A percentile compares a stretch with the other conserved stretches of the same genome.
Conservation (phyloP, 2,329 filamentous ascomycete species). For the Talaromyces sp. region DNA sequence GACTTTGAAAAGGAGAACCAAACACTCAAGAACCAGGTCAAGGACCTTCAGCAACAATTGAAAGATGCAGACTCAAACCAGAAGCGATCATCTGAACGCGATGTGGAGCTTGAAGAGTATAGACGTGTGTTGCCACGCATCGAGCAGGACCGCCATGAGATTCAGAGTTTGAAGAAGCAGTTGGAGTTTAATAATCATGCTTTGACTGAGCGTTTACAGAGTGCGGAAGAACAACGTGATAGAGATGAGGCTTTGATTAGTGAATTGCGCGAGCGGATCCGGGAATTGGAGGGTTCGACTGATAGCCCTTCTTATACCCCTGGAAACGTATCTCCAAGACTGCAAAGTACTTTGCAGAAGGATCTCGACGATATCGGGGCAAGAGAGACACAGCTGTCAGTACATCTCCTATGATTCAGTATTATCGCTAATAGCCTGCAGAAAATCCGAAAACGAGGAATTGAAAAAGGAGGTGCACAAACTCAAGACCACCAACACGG, state of each 20-base stretch:
- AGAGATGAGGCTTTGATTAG: slow-evolving; percentile 42
- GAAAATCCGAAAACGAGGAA: slow-evolving; percentile 42
- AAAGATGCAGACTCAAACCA: slow-evolving; percentile 45
- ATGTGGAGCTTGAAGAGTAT: slow-evolving; percentile 44
- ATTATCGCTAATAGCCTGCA: slow-evolving; percentile 17
- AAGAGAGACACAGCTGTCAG: slow-evolving; percentile 40
- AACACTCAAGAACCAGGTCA: slow-evolving; percentile 45
- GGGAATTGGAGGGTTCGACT: slow-evolving; percentile 41
- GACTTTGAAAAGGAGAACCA: slow-evolving; percentile 50
- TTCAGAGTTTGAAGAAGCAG: slow-evolving; percentile 48
- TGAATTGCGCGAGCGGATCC: slow-evolving; percentile 42
- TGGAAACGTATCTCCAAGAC: slow-evolving; percentile 37
- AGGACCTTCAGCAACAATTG: slow-evolving; percentile 47
- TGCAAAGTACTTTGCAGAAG: slow-evolving; percentile 40
- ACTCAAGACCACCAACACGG: slow-evolving; percentile 24
- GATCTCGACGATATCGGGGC: slow-evolving; percentile 42
- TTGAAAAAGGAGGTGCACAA: slow-evolving; percentile 37
- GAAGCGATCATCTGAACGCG: slow-evolving; percentile 39
- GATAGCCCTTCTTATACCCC: slow-evolving; percentile 38
- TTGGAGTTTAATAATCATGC: slow-evolving; percentile 49
- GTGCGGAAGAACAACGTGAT: slow-evolving; percentile 43
- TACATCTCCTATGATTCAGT: background rate
- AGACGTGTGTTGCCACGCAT: slow-evolving; percentile 46
- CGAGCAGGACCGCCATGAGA: slow-evolving; percentile 48
- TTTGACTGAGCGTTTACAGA: slow-evolving; percentile 43